Conservation (phyloP, 2,329 filamentous ascomycete species). For the Alternaria brassicae region DNA sequence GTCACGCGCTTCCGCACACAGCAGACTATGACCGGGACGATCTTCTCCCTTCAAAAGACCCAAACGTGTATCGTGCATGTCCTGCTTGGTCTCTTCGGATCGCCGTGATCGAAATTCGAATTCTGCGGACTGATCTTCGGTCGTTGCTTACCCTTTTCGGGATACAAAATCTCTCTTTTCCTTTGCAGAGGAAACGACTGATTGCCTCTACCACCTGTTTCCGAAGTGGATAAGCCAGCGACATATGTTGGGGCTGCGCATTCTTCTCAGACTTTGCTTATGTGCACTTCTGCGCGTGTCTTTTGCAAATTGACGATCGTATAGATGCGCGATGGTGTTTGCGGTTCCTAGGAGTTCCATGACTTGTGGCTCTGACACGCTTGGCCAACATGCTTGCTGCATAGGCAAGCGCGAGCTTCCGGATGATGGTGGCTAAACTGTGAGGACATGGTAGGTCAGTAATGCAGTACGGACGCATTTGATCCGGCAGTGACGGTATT, state of each 20-base stretch:
- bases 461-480: constrained; percentile 1
- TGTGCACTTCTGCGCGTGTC: too few relatives aligned
- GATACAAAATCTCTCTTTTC: too few relatives aligned
- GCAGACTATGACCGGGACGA: background rate
- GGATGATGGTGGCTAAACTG: background rate
- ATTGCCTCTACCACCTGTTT: too few relatives aligned
- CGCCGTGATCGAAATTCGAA: too few relatives aligned
- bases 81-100: background rate
- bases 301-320: too few relatives aligned
- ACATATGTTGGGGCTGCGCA: too few relatives aligned
- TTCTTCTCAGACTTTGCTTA: too few relatives aligned
- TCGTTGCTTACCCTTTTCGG: too few relatives aligned
- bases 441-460: constrained; percentile 6
- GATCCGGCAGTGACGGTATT: background rate
- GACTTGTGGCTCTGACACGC: background rate
- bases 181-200: too few relatives aligned
- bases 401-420: background rate
- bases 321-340: background rate
- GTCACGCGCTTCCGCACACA: background rate
- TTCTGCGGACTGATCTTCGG: too few relatives aligned
- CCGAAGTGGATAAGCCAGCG: too few relatives aligned
- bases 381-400: background rate
- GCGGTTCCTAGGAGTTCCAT: background rate
- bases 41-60: background rate
- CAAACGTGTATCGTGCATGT: background rate